Conservation (phyloP, 768 basidiomycete genomes). For the Vararia minispora region DNA sequence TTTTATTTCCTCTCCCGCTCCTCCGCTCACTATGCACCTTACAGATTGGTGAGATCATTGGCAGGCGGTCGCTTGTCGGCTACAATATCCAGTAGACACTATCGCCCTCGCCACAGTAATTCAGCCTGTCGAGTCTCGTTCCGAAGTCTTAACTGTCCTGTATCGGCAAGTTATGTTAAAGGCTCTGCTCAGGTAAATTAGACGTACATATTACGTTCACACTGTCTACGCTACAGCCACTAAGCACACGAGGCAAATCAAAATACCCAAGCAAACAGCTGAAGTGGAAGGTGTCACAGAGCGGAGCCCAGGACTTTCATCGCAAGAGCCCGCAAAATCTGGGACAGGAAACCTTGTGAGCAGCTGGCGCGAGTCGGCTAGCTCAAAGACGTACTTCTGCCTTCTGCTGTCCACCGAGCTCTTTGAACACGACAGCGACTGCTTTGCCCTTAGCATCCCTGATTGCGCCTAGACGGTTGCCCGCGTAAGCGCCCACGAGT, state of each 20-base stretch:
- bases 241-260: not conserved
- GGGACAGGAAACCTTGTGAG: not conserved
- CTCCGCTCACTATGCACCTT: conserved; percentile 4
- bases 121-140: too few relatives aligned
- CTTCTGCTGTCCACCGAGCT: conserved; percentile 68
- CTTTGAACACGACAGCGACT: conserved; percentile 78
- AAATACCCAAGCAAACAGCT: not conserved
- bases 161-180: conserved; percentile 2
- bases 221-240: too few relatives aligned
- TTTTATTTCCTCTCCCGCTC: not conserved
- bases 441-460: conserved; percentile 92
- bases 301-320: conserved; percentile 74
- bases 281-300: conserved; percentile 16
- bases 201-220: too few relatives aligned
- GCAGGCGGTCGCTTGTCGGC: conserved; percentile 68
- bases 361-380: conserved; percentile 5
- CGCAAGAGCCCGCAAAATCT: conserved; percentile 77
- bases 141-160: conserved; percentile 1
- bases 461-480: conserved; percentile 84
- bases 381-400: conserved; percentile 53
- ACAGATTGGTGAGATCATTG: conserved; percentile 82
- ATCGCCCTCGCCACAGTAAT: not conserved
- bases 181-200: conserved; percentile 2
- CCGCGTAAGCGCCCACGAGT: conserved; percentile 77
- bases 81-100: conserved; percentile 32